These are phyloP conservation scores for Backusella circina DNA, from an alignment of 192 early-diverging fungal genomes.

Conservation along the genomic window DNA sequence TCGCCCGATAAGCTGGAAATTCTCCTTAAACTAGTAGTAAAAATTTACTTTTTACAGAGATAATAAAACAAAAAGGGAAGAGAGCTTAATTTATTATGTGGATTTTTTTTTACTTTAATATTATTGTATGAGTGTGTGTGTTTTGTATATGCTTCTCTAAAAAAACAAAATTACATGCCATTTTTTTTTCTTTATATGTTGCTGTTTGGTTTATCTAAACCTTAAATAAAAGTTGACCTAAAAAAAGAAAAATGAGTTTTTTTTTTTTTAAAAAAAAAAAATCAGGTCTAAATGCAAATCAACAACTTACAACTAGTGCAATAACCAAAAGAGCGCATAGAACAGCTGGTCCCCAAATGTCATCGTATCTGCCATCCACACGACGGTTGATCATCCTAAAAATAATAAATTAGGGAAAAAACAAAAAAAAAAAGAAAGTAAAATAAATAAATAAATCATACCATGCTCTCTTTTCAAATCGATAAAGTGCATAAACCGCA, in stretches of 20 bases:
- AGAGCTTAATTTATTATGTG: not conserved
- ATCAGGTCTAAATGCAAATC: not conserved
- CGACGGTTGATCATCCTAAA: conserved; percentile 33
- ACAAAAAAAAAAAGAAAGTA: not conserved
- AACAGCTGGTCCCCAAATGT: conserved; percentile 31
- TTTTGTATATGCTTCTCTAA: not conserved
- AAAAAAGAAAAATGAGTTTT: not conserved
- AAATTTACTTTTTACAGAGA: not conserved
- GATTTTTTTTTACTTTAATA: not conserved
- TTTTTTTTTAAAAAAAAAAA: not conserved
- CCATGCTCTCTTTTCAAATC: conserved; percentile 34
- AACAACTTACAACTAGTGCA: conserved; percentile 38
- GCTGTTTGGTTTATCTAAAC: not conserved
- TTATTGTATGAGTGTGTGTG: not conserved
- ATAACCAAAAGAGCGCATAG: conserved; percentile 49
- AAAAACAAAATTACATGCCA: not conserved
- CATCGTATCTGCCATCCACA: conserved; percentile 55
- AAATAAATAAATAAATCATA: too few relatives aligned
- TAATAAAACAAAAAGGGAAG: not conserved
- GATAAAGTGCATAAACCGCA: conserved; percentile 31
- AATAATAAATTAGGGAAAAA: not conserved
- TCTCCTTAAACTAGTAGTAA: not conserved
- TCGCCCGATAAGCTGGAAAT: not conserved
- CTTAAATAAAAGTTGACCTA: not conserved
- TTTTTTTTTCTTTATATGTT: not conserved